These are phyloP conservation scores for Chimonanthus salicifolius DNA, from an alignment of 164 flowering plant species.

Conservation along the genomic window DNA sequence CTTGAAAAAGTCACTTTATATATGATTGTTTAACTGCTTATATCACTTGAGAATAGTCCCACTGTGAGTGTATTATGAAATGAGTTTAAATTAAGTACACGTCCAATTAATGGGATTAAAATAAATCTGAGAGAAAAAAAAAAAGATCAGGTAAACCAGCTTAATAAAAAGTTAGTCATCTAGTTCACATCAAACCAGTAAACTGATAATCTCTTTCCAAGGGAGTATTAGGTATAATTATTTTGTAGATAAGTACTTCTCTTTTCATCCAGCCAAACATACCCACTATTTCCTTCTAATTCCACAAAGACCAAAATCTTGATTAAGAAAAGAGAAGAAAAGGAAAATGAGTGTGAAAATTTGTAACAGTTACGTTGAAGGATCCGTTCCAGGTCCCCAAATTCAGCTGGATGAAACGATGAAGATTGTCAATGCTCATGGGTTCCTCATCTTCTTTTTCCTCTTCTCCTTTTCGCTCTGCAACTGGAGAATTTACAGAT, in stretches of 20 bases:
- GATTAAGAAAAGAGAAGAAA: neutral
- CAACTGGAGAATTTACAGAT: slow-evolving; percentile 12
- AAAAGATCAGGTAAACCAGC: too few relatives aligned
- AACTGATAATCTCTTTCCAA: neutral
- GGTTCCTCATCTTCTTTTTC: slow-evolving; percentile 18
- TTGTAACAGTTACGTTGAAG: slow-evolving; percentile 41
- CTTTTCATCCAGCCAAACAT: neutral
- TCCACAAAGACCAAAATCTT: too few relatives aligned
- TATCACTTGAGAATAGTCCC: too few relatives aligned
- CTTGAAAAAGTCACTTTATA: too few relatives aligned
- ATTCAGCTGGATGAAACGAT: slow-evolving; percentile 58
- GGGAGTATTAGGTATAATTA: neutral
- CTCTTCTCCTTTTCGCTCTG: slow-evolving; percentile 11
- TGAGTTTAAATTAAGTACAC: too few relatives aligned
- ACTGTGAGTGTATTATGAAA: too few relatives aligned
- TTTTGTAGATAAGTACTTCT: neutral
- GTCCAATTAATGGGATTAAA: too few relatives aligned
- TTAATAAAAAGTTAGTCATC: too few relatives aligned
- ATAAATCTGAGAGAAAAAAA: too few relatives aligned
- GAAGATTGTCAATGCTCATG: slow-evolving; percentile 50
- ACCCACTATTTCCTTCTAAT: neutral
- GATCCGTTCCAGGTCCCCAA: slow-evolving; percentile 72
- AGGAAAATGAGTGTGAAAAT: neutral
- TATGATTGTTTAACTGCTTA: too few relatives aligned
- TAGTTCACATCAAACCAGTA: too few relatives aligned